Percentiles rank a stretch among this genome's conserved stretches.
Conservation (phyloP, 2,329 filamentous ascomycete species). For the Aspergillus sp. region DNA sequence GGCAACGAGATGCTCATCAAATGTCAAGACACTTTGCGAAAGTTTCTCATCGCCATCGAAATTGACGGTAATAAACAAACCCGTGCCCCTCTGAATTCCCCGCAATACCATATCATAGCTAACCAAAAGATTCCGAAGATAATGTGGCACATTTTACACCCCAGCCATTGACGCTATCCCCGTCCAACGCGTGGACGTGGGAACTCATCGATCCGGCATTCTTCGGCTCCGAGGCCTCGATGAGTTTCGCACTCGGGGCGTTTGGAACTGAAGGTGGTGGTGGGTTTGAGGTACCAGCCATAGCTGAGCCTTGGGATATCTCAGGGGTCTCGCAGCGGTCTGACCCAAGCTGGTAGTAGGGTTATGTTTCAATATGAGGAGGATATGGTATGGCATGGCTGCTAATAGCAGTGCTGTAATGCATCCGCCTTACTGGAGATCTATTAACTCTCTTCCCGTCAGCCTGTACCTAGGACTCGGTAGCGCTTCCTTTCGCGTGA, state of each 20-base stretch:
- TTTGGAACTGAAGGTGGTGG: neutral
- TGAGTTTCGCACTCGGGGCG: constrained; percentile 12
- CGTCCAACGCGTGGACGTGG: constrained; percentile 18
- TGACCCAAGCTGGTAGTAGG: neutral
- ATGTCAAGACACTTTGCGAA: constrained; percentile 14
- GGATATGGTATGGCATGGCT: no score
- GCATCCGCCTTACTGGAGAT: no score
- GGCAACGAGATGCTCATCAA: constrained; percentile 14
- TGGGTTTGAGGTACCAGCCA: neutral
- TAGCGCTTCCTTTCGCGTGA: no score
- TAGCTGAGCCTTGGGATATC: neutral
- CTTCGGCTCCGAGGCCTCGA: constrained; percentile 15
- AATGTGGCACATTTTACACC: constrained; percentile 6
- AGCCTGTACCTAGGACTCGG: no score
- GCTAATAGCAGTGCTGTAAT: no score
- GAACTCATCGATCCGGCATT: constrained; percentile 16
- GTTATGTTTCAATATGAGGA: no score
- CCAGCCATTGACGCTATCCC: constrained; percentile 11
- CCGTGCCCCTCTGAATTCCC: neutral
- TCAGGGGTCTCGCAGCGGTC: neutral
- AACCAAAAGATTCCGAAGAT: constrained; percentile 3
- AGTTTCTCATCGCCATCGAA: constrained; percentile 7
- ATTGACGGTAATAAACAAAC: neutral
- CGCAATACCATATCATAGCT: neutral
- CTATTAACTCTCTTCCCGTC: no score